phyloP scores from a whole-genome alignment of 176 grass and related monocot species.

The Triticum timopheevii region DNA sequence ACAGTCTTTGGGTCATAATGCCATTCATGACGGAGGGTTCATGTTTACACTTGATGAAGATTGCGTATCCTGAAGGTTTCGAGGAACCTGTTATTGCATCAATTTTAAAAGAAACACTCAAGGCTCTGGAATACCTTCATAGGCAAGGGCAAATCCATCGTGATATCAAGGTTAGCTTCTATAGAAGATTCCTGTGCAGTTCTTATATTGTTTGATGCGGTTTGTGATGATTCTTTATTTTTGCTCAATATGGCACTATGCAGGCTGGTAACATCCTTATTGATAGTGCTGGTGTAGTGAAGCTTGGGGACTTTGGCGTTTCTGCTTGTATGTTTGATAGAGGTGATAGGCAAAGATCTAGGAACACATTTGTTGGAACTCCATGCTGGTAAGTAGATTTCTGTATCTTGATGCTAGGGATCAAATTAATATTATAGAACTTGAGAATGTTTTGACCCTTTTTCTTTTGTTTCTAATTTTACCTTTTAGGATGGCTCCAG shows the following conservation, averaged over 20 bases:
- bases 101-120: slow-evolving; percentile 96
- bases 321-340: slow-evolving; percentile 98
- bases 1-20: slow-evolving; percentile 94
- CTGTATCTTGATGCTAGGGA: background rate
- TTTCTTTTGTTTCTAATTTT: slow-evolving; percentile 23
- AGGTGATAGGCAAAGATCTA: slow-evolving; percentile 93
- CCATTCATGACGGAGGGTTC: slow-evolving; percentile 98
- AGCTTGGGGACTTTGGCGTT: slow-evolving; percentile 97
- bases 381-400: slow-evolving; percentile 76
- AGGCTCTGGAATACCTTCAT: slow-evolving; percentile 96
- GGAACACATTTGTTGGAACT: slow-evolving; percentile 99
- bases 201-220: background rate
- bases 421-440: slow-evolving; percentile 7
- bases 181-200: background rate
- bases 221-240: background rate
- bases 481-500: slow-evolving; percentile 94
- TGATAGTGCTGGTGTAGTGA: slow-evolving; percentile 75
- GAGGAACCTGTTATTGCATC: slow-evolving; percentile 88
- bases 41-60: slow-evolving; percentile 98
- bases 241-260: slow-evolving; percentile 27
- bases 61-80: slow-evolving; percentile 84
- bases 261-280: slow-evolving; percentile 99
- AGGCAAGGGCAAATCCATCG: slow-evolving; percentile 98
- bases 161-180: slow-evolving; percentile 76
- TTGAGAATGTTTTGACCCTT: slow-evolving; percentile 25